Conservation (phyloP, 2,329 filamentous ascomycete genomes). For the Fusarium veterinarium region DNA sequence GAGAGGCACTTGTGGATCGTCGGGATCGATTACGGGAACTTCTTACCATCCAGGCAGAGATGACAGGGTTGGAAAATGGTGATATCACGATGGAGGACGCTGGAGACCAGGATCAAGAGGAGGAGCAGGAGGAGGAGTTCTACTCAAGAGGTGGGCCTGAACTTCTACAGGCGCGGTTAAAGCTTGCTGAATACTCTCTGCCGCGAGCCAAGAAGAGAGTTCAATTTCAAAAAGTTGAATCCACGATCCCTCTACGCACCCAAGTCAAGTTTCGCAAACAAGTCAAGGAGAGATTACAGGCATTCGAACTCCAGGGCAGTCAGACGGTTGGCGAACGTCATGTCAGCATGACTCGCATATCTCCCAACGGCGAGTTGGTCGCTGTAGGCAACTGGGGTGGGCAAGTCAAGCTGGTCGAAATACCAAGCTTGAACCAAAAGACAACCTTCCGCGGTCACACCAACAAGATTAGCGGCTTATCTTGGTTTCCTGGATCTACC, state of each 20-base stretch:
- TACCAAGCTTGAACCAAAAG: conserved; percentile 84
- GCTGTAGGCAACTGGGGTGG: conserved; percentile 95
- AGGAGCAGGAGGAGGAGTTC: conserved; percentile 90
- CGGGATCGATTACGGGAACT: conserved; percentile 88
- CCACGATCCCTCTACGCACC: conserved; percentile 84
- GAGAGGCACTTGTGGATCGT: conserved; percentile 86
- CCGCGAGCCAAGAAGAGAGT: conserved; percentile 83
- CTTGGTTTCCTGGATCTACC: conserved; percentile 89
- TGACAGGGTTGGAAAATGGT: conserved; percentile 64
- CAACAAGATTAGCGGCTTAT: conserved; percentile 87
- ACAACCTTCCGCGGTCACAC: conserved; percentile 84
- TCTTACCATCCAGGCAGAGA: conserved; percentile 78
- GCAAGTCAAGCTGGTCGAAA: conserved; percentile 84
- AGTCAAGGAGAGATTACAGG: conserved; percentile 83
- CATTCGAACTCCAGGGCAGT: conserved; percentile 91
- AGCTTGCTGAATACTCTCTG: conserved; percentile 85
- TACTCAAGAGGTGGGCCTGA: conserved; percentile 85
- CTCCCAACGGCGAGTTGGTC: conserved; percentile 83
- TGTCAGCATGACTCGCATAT: conserved; percentile 90
- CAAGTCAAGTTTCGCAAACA: conserved; percentile 93
- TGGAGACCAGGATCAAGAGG: conserved; percentile 69
- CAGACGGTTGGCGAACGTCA: conserved; percentile 93
- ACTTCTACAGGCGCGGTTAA: conserved; percentile 79
- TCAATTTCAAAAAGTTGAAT: conserved; percentile 81
- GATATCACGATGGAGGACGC: conserved; percentile 73